Percentiles rank a stretch among this genome's conserved stretches.
phyloP scores from a whole-genome alignment of 2,329 filamentous ascomycete species.

The Sarocladium brachiariae region DNA sequence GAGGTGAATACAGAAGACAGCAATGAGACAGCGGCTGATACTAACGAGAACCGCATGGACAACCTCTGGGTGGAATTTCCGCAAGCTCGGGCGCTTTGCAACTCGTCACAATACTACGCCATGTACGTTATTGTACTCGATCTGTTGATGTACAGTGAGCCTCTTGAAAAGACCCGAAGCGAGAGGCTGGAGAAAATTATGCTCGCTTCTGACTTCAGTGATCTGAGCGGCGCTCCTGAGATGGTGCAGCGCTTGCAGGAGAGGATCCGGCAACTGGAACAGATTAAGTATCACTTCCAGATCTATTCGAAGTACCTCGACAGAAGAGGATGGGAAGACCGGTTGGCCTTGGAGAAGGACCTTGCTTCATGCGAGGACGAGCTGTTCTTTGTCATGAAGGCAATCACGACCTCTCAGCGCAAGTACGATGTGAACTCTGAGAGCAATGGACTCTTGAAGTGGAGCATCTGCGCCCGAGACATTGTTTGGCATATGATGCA shows the following conservation, averaged over 20 bases:
- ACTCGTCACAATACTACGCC: conserved; percentile 94
- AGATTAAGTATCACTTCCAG: conserved; percentile 95
- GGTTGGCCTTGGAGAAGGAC: conserved; percentile 82
- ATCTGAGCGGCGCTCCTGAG: conserved; percentile 84
- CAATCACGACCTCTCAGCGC: conserved; percentile 91
- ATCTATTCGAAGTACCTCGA: conserved; percentile 84
- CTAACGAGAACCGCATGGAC: conserved; percentile 75
- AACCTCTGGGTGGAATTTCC: conserved; percentile 97
- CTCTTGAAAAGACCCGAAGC: conserved; percentile 91
- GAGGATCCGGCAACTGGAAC: conserved; percentile 85
- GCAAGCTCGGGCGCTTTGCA: conserved; percentile 87
- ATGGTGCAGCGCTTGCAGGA: conserved; percentile 90
- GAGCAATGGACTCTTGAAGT: conserved; percentile 74
- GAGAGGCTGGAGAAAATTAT: conserved; percentile 98
- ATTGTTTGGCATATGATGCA: conserved; percentile 96
- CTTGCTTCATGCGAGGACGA: conserved; percentile 89
- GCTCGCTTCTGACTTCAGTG: conserved; percentile 96
- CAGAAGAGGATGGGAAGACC: conserved; percentile 84
- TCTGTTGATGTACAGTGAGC: conserved; percentile 91
- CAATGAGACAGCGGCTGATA: conserved; percentile 43
- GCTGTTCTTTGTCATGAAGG: conserved; percentile 99
- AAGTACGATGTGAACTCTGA: conserved; percentile 68
- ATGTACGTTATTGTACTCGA: conserved; percentile 98
- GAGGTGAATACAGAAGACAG: conserved; percentile 64
- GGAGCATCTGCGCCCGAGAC: conserved; percentile 89